Base-by-base conservation (phyloP, 208 protist species). In the Trypanosoma scelopori region DNA sequence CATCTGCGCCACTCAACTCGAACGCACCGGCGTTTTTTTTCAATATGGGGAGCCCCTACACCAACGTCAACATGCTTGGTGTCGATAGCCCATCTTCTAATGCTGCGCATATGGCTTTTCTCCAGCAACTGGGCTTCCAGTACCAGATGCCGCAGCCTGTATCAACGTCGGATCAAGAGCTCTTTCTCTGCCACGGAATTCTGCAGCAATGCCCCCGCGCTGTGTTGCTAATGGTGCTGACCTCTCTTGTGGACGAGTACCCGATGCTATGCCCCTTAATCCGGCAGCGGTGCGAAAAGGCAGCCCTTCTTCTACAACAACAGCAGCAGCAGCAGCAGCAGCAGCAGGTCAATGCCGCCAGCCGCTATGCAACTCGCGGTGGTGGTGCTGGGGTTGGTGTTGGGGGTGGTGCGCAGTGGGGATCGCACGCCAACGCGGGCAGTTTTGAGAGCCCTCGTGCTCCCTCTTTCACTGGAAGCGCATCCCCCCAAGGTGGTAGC, bases 161-260 rank as follows among this genome's bases (percentile, higher is more conserved):
- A 56, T 83, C 45, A 3, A 1, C 52, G 7, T 5, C 58, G 18
- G 82, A 95, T 51, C 82, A 91, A 41, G 82, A 85, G 9, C 84
- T 88, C 58, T 49, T 78, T 27, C 64, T 80, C 18, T 88, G 84
- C 0, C 76, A 82, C 22, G 74, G 59, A 20, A 55, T 78, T 15
- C 71, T 95, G 1, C 85, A 86, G 65, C 74, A 89, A 62, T 85
- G 76, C 56, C 79, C 81, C 12, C 83, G 69, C 30, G 61, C 69
- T 15, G 78, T 84, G 6, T 65, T 95, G 45, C 64, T 92, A 12
- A 74, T 76, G 13, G 70, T 92, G 4, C 64, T 95, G 15, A 74
- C 76, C 43, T 89, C 85, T 0, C 69, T 95, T 0, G 41, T 95
- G 51, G 86, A 92, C 20, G 89, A 95, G 53, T 81, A 78, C 61